Base-by-base conservation (phyloP, 805 yeast species). In the Debaryomyces hansenii region DNA sequence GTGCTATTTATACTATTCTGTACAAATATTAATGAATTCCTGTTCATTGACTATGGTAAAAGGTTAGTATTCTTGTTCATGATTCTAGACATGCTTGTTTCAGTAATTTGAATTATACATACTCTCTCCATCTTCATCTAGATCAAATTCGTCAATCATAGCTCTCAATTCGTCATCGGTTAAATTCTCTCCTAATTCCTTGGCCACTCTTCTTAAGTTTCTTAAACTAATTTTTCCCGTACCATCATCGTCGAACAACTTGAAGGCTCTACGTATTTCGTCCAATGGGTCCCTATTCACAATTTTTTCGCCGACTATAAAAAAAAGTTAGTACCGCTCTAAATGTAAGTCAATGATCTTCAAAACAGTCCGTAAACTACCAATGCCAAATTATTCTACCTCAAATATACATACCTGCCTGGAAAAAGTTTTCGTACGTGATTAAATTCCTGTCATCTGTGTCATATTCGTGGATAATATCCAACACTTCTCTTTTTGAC, bases 141-240 rank as follows among this genome's bases (percentile, higher is more conserved):
- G 70, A 68, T 94, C 99, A 62, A 94, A 94, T 65, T 92, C 98
- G 51, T 91, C 96, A 53, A 94, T 94, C 99, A 94, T 94, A 4
- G 97, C 97, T 54, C 87, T 78, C 42, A 94, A 73, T 60, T 94
- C 99, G 48, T 90, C 96, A 55, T 94, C 99, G 5, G 89, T 84
- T 47, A 94, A 70, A 56, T 85, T 87, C 64, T 94, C 99, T 2
- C 97, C 97, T 47, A 94, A 70, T 54, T 92, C 97, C 56, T 87
- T 87, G 9, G 97, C 94, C 1, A 92, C 96, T 50, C 94, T 78
- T 64, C 95, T 81, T 48, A 94, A 75, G 60, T 90, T 87, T 53
- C 91, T 78, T 41, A 92, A 72, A 46, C 87, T 81, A 52, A 91
- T 90, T 61, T 85, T 87, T 0, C 97, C 97, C 0, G 95, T 90